These are phyloP conservation scores for Tetraselmis striata DNA, from an alignment of 139 green algal species.

Conservation along the genomic window DNA sequence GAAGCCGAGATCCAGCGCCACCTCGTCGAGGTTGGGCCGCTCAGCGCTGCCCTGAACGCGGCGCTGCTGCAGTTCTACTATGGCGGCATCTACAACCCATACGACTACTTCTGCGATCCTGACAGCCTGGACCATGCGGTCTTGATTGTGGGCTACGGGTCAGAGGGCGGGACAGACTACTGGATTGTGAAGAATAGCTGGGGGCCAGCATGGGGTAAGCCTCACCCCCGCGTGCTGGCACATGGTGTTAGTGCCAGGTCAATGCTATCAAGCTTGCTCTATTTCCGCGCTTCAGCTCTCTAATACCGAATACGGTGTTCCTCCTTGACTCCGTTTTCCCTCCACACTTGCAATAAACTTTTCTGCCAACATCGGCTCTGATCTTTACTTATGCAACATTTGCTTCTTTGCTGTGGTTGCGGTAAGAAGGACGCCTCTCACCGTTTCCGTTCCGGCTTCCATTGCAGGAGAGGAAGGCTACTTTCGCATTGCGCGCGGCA, in stretches of 20 bases:
- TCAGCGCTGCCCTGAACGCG: neutral
- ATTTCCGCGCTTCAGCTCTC: too few relatives aligned
- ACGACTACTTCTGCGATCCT: neutral
- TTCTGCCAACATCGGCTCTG: too few relatives aligned
- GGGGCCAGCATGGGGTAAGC: neutral
- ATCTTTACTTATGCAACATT: too few relatives aligned
- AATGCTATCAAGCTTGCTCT: too few relatives aligned
- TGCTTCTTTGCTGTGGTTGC: too few relatives aligned
- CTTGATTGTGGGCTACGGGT: slow-evolving; percentile 6
- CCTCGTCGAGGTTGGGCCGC: neutral
- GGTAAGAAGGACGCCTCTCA: too few relatives aligned
- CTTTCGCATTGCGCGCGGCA: neutral
- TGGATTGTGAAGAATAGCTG: slow-evolving; percentile 15
- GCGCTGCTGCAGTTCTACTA: neutral
- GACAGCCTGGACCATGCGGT: slow-evolving; percentile 6
- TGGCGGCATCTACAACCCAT: neutral
- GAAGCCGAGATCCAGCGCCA: neutral
- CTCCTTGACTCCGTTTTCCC: too few relatives aligned
- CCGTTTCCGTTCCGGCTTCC: too few relatives aligned
- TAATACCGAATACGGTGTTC: too few relatives aligned
- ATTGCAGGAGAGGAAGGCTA: slow-evolving; percentile 4
- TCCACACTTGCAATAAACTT: too few relatives aligned
- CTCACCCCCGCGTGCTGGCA: too few relatives aligned
- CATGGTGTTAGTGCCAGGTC: too few relatives aligned
- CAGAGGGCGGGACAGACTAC: slow-evolving; percentile 1